Conservation (phyloP, 805 yeast genomes). For the Candida xyloterini region DNA sequence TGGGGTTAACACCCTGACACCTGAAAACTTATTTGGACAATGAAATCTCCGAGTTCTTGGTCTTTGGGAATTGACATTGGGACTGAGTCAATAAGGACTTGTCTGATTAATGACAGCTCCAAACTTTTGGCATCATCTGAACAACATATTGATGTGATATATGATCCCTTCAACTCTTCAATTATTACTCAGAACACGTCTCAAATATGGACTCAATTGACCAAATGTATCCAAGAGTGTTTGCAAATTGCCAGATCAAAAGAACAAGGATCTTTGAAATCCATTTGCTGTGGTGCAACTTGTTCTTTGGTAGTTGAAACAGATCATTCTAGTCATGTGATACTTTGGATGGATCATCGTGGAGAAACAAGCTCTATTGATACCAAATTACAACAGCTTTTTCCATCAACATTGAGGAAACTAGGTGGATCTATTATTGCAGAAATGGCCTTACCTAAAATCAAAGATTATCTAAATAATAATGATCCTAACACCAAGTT, state of each 20-base stretch:
- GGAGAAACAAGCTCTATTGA: slow-evolving; percentile 39
- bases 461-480: slow-evolving; percentile 35
- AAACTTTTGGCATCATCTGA: slow-evolving; percentile 10
- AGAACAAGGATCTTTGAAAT: slow-evolving; percentile 14
- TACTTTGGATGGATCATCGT: slow-evolving; percentile 61
- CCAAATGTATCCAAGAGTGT: slow-evolving; percentile 3
- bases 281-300: slow-evolving; percentile 50
- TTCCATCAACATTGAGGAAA: background rate
- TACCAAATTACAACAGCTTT: slow-evolving; percentile 17
- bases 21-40: background rate
- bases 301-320: slow-evolving; percentile 52
- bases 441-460: slow-evolving; percentile 58
- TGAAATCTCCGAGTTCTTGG: slow-evolving; percentile 4
- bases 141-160: slow-evolving; percentile 4
- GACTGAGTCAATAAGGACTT: slow-evolving; percentile 14
- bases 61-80: slow-evolving; percentile 19
- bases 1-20: slow-evolving; percentile 1
- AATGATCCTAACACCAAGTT: slow-evolving; percentile 30
- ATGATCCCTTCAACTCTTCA: slow-evolving; percentile 1
- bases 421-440: slow-evolving; percentile 38
- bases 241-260: slow-evolving; percentile 1
- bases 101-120: slow-evolving; percentile 3
- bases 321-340: slow-evolving; percentile 26
- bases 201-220: slow-evolving; percentile 15
- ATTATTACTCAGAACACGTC: slow-evolving; percentile 15